Conservation (phyloP, 2,329 filamentous ascomycete species). For the Atkinsonella hypoxylon region DNA sequence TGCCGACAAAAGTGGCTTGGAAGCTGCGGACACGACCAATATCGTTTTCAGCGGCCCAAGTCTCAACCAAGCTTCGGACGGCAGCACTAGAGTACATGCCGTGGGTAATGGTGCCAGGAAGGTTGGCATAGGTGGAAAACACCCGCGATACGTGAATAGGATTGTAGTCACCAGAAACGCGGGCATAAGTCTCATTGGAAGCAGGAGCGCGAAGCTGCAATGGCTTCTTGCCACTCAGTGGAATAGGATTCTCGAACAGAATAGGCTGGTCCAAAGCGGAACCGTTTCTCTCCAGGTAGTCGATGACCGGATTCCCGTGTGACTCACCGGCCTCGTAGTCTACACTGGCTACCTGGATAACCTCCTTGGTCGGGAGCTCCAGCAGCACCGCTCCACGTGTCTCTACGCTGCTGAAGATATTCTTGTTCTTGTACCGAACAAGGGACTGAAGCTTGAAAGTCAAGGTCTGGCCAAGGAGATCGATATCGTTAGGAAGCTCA, state of each 20-base stretch:
- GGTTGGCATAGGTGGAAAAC: slow-evolving; percentile 88
- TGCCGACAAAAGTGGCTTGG: slow-evolving; percentile 92
- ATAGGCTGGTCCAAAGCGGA: slow-evolving; percentile 90
- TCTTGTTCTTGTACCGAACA: slow-evolving; percentile 89
- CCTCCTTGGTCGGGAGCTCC: slow-evolving; percentile 90
- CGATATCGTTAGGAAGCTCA: slow-evolving; percentile 53
- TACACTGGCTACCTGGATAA: slow-evolving; percentile 94
- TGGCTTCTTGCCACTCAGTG: slow-evolving; percentile 82
- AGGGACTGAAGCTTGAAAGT: slow-evolving; percentile 93
- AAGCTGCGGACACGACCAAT: slow-evolving; percentile 94
- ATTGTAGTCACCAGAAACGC: slow-evolving; percentile 96
- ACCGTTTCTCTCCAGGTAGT: slow-evolving; percentile 88
- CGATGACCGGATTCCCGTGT: slow-evolving; percentile 91
- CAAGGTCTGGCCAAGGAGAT: slow-evolving; percentile 84
- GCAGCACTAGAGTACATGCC: slow-evolving; percentile 99
- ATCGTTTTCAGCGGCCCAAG: slow-evolving; percentile 98
- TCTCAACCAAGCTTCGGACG: slow-evolving; percentile 91
- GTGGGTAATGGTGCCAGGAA: slow-evolving; percentile 95
- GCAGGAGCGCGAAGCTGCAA: slow-evolving; percentile 81
- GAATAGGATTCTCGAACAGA: slow-evolving; percentile 95
- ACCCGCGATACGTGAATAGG: slow-evolving; percentile 97
- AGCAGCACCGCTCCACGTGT: slow-evolving; percentile 86
- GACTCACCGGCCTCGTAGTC: slow-evolving; percentile 88
- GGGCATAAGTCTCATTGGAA: slow-evolving; percentile 95
- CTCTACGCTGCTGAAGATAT: slow-evolving; percentile 80